Base-by-base conservation (phyloP, 768 basidiomycete species). In the Phaffia australis region DNA sequence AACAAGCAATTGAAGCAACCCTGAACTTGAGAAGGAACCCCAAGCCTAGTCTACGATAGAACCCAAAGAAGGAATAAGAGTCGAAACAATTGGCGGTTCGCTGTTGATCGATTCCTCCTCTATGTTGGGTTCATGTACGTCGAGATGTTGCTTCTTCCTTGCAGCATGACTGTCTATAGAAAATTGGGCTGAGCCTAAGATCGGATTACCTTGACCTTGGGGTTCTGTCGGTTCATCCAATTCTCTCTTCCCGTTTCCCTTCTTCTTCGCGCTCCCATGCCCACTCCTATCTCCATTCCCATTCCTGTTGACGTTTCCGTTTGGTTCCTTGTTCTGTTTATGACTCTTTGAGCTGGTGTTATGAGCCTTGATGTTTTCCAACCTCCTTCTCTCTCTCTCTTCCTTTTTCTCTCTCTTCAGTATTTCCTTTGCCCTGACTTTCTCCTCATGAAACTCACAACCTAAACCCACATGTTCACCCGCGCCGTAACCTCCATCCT, bases 371-470 rank as follows among this genome's bases (percentile, higher is more conserved):
- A 54, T 54, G n/a, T 54, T 50, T 47, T 49, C 50, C n/a, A 35
- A 60, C 62, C 32, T 50, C 27, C 42, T 16, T 32, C 51, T 68
- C 64, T 63, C 27, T 35, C 60, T 55, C 35, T 35, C 52, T 63
- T 18, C 21, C 60, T 58, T 56, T 60, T 65, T 70, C 29, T 68
- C 64, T 70, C 59, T 69, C 69, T 64, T 65, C 42, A 73, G 60
- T 50, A 73, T 75, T 51, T 70, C 71, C 54, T 73, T 71, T 51
- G 73, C 73, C 21, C 66, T 60, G n/a, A 70, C 73, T 69, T 76
- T 78, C 32, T 63, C 73, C 67, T 76, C 75, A 64, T 78, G 77
- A 21, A 69, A 70, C 49, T 76, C 74, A 62, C 78, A 78, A 16
- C 74, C 76, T 42, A 69, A 65, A 8, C 75, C 76, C 3, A 71